Conservation (phyloP, 1,284 basidiomycete genomes). For the Heterobasidion irregulare region DNA sequence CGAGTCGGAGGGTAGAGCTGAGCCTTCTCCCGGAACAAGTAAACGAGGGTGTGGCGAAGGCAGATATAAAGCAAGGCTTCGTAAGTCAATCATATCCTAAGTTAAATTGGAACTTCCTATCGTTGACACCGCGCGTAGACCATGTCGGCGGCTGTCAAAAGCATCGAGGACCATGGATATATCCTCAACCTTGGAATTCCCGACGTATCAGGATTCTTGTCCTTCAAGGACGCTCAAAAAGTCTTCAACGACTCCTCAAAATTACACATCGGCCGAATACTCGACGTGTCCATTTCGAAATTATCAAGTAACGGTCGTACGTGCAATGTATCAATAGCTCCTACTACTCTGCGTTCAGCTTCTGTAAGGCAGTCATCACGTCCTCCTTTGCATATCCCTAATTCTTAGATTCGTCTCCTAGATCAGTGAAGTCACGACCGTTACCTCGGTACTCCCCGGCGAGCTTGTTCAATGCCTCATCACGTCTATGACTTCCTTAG, state of each 20-base stretch:
- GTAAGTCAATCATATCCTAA: conserved; percentile 29
- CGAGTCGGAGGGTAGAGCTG: conserved; percentile 80
- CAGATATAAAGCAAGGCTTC: conserved; percentile 73
- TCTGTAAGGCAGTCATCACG: conserved; percentile 34
- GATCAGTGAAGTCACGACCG: conserved; percentile 73
- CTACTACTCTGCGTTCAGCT: conserved; percentile 34
- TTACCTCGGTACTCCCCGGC: conserved; percentile 83
- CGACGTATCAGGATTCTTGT: conserved; percentile 71
- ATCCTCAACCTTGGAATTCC: conserved; percentile 79
- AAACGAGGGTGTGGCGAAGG: conserved; percentile 75
- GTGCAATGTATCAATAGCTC: conserved; percentile 53
- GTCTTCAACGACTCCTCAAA: conserved; percentile 31
- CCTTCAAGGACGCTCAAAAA: conserved; percentile 56
- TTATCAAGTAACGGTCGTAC: conserved; percentile 65
- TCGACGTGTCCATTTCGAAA: conserved; percentile 57
- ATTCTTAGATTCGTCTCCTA: conserved; percentile 15
- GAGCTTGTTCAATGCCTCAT: conserved; percentile 80
- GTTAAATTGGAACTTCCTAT: not conserved
- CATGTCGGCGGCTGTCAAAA: conserved; percentile 73
- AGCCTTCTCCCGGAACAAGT: conserved; percentile 82
- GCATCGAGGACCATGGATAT: conserved; percentile 94
- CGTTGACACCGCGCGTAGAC: conserved; percentile 34
- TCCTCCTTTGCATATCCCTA: conserved; percentile 7
- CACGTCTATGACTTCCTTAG: conserved; percentile 71
- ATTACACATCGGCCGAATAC: conserved; percentile 57